Base-by-base conservation (phyloP, 305 asterid species). In the Rubia peregrina region DNA sequence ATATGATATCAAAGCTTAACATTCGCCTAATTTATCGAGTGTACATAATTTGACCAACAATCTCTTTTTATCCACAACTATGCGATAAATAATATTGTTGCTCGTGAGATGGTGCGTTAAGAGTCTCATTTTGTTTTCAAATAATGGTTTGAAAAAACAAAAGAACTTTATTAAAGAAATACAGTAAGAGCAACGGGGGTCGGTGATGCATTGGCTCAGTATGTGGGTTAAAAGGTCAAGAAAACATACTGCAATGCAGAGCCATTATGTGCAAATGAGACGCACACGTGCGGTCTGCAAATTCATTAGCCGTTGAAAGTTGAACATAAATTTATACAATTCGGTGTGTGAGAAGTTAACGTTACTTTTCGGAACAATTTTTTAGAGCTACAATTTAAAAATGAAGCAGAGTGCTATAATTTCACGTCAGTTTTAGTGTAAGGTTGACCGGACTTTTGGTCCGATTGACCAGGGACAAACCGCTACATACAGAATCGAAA, bases 391-490 rank as follows among this genome's bases (percentile, higher is more conserved):
- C 21, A 41, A 19, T 11, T 40, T 56, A n/a, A 22, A 26, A 49
- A 40, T 21, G 9, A 61, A 62, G 10, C 16, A 26, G 30, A 2
- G 1, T 26, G 30, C 1, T 0, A 26, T 26, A 26, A 33, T 49
- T 38, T 69, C 53, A 19, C 40, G 73, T 55, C 41, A 9, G 9
- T 8, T 24, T 17, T 51, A 53, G 38, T 7, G 4, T 12, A 6
- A 43, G 51, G 53, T 67, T 73, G 77, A 73, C 77, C 68, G 7
- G 84, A 84, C 85, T 77, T 61, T 71, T 62, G 84, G 85, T 79
- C 81, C 67, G 75, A 71, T 48, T 57, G 84, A 81, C 83, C 81
- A 48, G 78, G 70, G 83, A 71, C 85, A 79, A 5, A 42, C 71
- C 43, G 72, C n/a, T n/a, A n/a, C n/a, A 19, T 19, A 41, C 30